Base-by-base conservation (phyloP, 192 early-diverging fungal species). In the Thamnidium elegans region DNA sequence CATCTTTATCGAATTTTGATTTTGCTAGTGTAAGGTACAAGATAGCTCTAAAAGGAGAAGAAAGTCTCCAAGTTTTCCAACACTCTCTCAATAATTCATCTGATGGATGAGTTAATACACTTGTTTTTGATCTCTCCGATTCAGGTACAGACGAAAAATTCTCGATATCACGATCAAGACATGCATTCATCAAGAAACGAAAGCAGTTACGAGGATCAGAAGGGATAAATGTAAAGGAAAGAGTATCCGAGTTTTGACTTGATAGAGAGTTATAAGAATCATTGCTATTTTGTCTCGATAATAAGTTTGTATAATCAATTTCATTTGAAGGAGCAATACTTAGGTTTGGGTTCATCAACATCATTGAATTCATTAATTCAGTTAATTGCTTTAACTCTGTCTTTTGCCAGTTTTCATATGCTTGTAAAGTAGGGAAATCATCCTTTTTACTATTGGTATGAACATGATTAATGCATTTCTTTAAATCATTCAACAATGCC, bases 41-140 rank as follows among this genome's bases (percentile, higher is more conserved):
- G 3, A 83, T 75, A 55, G 75, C 74, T 53, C 79, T 65, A 69
- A 70, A 82, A 31, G 76, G 72, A 6, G 72, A 62, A 0, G 86
- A 80, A 21, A 91, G 47, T 52, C 84, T 70, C 89, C 88, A 90
- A 3, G 85, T 78, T 19, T 89, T 70, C 46, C 79, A 82, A 55
- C 86, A 88, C 45, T 91, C 89, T 8, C 78, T 81, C 15, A 91
- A 67, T 0, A 91, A 54, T 2, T 79, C 75, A 30, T 78, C 73
- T 11, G 81, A 85, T 32, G 67, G 63, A 13, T 77, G 72, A 2
- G 87, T 83, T 1, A 91, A 60, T 8, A 78, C 52, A 50, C 52
- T 75, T 30, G 63, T 50, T 30, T 76, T 58, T 7, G 71, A 74
- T 31, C 64, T 47, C 23, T 81, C 81, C 30, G 67, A 58, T 55